Evolutionary conservation across 1,139 yeast genomes (phyloP), one percentile per base, ranked within the genome.

Genomic region (Sugiyamaella xylanicola): DNA sequence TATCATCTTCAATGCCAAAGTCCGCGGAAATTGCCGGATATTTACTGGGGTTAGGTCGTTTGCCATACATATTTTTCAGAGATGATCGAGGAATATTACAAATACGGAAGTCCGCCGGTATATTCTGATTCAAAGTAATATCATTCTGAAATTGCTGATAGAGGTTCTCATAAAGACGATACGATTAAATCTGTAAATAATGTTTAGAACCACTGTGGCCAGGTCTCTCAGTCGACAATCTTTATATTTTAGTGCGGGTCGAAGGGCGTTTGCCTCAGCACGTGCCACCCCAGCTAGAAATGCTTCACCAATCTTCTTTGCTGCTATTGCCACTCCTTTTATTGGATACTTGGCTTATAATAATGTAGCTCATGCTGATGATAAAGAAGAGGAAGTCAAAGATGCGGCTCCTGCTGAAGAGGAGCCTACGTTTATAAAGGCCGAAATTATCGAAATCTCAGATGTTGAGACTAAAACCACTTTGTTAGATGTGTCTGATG

Each of bases 311-410:
- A 9, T 43, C 13, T 1, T 36, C 7, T 21, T 39, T 2, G 47
- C 48, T 39, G 39, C 41, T 22, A 32, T 29, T 39, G 50, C 48
- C n/a, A 16, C 49, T 43, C 49, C 54, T 7, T 50, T 54, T 50
- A 36, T 42, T 25, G 57, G 42, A 7, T 37, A 37, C 11, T 49
- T 50, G 46, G 55, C 48, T 17, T 43, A 44, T 51, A 29, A 21
- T 11, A 48, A 32, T 36, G 56, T 53, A 2, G 56, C 57, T 11
- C 47, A 50, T 50, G 57, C 57, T n/a, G 54, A 54, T n/a, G 54
- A 45, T 13, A 46, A 49, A 11, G 41, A 48, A 16, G 48, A 48
- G 9, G 44, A 39, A 15, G 21, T 4, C 4, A 16, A 29, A 25
- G 52, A 48, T 17, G 29, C n/a, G 13, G 9, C 39, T 17, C 45